phyloP scores from a whole-genome alignment of 2,329 filamentous ascomycete species.

The Colletotrichum sansevieriae region DNA sequence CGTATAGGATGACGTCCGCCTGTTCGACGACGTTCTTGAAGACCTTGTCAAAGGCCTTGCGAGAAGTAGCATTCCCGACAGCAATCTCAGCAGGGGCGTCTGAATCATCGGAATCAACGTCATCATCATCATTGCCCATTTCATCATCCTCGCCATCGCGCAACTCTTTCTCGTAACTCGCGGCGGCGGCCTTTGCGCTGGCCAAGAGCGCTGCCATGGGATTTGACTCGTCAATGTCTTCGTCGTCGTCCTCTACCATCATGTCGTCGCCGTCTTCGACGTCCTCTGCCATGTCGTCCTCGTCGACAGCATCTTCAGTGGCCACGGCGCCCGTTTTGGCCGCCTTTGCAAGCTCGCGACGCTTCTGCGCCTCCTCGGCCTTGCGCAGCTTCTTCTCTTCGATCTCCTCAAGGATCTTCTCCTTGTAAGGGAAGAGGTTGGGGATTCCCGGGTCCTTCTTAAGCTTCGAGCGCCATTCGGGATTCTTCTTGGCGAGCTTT shows the following conservation, averaged over 20 bases:
- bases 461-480: constrained; percentile 92
- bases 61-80: constrained; percentile 72
- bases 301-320: constrained; percentile 55
- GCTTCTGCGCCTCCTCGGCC: constrained; percentile 80
- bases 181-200: constrained; percentile 83
- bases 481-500: constrained; percentile 95
- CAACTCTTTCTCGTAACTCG: constrained; percentile 77
- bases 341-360: constrained; percentile 79
- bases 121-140: constrained; percentile 54
- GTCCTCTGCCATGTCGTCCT: constrained; percentile 60
- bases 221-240: constrained; percentile 78
- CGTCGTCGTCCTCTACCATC: constrained; percentile 64
- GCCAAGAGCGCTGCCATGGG: constrained; percentile 93
- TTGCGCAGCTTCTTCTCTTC: constrained; percentile 88
- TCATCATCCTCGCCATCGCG: constrained; percentile 70
- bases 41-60: constrained; percentile 93
- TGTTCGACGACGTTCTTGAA: constrained; percentile 94
- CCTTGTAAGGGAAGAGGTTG: constrained; percentile 98
- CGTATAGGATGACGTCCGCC: constrained; percentile 92
- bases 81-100: constrained; percentile 66
- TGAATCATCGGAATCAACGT: constrained; percentile 63
- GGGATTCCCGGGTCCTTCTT: constrained; percentile 99
- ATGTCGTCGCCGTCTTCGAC: constrained; percentile 62
- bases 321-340: constrained; percentile 63
- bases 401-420: constrained; percentile 93